Evolutionary conservation across 306 rosid species (phyloP).

Genomic region (Acmispon strigosus): DNA sequence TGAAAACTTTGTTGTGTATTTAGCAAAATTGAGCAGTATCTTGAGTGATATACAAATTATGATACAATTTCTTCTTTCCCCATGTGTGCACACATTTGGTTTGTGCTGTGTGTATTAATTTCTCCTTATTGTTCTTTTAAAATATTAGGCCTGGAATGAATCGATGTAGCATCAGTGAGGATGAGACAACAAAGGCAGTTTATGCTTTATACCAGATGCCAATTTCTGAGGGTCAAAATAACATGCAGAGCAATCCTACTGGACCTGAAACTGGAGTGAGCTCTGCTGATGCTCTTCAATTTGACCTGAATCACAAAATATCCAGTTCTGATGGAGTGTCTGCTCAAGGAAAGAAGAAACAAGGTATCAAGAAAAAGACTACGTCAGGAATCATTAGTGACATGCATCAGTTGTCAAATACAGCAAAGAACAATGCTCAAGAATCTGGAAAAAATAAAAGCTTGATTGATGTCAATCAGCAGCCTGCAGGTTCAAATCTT

Average conservation of each 20-base stretch:
- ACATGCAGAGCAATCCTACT: constrained; percentile 25
- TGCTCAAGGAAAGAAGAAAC: constrained; percentile 42
- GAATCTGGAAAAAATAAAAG: constrained; percentile 34
- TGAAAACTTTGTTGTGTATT: constrained; percentile 5
- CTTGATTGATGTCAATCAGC: constrained; percentile 29
- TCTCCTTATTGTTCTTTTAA: constrained; percentile 14
- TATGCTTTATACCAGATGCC: constrained; percentile 46
- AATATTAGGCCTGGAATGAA: constrained; percentile 66
- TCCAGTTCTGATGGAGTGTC: constrained; percentile 19
- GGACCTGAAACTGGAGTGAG: constrained; percentile 25
- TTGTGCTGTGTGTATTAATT: background rate
- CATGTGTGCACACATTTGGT: background rate
- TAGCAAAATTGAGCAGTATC: background rate
- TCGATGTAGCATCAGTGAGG: constrained; percentile 51
- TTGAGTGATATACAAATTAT: background rate
- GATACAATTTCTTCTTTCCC: background rate
- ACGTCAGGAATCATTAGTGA: constrained; percentile 22
- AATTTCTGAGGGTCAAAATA: constrained; percentile 31
- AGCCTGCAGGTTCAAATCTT: constrained; percentile 20
- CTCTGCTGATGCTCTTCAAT: constrained; percentile 17
- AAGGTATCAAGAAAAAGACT: constrained; percentile 21
- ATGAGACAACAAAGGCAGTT: constrained; percentile 47
- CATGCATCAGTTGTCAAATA: constrained; percentile 11
- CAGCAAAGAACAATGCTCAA: constrained; percentile 26
- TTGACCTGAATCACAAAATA: constrained; percentile 16